Base-by-base conservation (phyloP, 2,329 filamentous ascomycete species). In the Claviceps lovelessii region DNA sequence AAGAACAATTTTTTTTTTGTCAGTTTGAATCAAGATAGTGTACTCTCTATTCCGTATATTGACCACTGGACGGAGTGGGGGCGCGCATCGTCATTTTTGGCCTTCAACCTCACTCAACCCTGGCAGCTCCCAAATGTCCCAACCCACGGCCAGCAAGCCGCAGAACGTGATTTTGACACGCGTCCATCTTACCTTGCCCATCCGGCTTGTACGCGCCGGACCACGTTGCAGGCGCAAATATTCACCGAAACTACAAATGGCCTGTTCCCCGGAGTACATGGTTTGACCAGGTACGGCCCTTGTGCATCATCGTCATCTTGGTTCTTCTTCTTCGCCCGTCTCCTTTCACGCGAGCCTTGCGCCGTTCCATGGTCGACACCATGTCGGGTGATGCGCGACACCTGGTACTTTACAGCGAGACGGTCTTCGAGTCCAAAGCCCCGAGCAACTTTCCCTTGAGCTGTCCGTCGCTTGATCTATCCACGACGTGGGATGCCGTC, bases 401-500 rank as follows among this genome's bases (percentile, higher is more conserved):
- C 58, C 72, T 81, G 57, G 60, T 71, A 59, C 72, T 77, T 49
- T 68, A 78, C 59, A 78, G 78, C 68, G 76, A 83, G 64, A 81
- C 79, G 60, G 72, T 73, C 59, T 75, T 85, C 57, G 73, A 78
- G 52, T 70, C 76, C 49, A 74, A 75, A 29, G 75, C 81, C 28
- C 74, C 79, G 42, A 71, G 75, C 41, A 72, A 75, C 49, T 77
- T 85, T 52, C 75, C 91, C 39, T 77, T 83, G 31, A 88, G 86
- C 68, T 95, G 89, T 68, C 88, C 90, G 17, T 85, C 84, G 9
- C 87, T 95, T 73, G 88, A 96, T 69, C 76, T 97, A 49, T 76
- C 86, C n/a, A 84, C 85, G 5, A 76, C 90, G 13, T 72, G 72
- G 67, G 86, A 86, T 13, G 80, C 77, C n/a, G 75, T 77, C 17